Base-by-base conservation (phyloP, 225 moss, liverwort and hornwort species). In the Thuidium tamariscinum region DNA sequence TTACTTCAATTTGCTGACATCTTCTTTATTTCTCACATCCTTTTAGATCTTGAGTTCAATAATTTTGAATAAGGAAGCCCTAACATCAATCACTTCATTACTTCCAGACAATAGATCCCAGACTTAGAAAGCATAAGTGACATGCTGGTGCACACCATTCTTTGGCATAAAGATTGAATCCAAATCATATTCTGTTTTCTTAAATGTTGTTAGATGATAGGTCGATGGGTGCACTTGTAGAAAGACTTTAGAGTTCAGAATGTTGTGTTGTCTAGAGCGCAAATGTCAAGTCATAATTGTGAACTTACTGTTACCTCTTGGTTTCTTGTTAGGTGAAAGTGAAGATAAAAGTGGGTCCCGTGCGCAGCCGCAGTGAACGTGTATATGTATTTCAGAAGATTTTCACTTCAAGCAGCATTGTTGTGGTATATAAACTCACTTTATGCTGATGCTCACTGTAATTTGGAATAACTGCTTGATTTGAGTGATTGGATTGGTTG, bases 401-500 rank as follows among this genome's bases (percentile, higher is more conserved):
- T 68, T 93, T 96, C 59, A 89, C 96, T 46, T 95, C 96, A 26
- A 96, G 96, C 88, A 90, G 86, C 77, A 86, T 96, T 72, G 83
- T 95, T 64, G 91, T 94, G 62, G 96, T 96, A 89, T 90, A 90
- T 62, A 16, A 65, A 13, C 71, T 68, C 37, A 55, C 76, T 55
- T 30, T 10, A 20, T 69, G 49, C 67, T 49, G 41, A 51, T 86
- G 36, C 16, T 80, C 49, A 59, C 41, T 87, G 64, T n/a, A 29
- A 55, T 59, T 62, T 56, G 73, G 72, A 57, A 17, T 70, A 42
- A 71, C 48, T 64, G 57, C 41, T 71, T 41, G 70, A 20, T 67
- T 83, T 80, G 61, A 65, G 75, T 54, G 22, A 41, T 71, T 68
- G 66, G 17, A 73, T 74, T 51, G 78, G 6, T 30, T 57, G 34